Evolutionary conservation across 2,329 filamentous ascomycete genomes (phyloP).

Genomic region (Aureobasidium sp.): DNA sequence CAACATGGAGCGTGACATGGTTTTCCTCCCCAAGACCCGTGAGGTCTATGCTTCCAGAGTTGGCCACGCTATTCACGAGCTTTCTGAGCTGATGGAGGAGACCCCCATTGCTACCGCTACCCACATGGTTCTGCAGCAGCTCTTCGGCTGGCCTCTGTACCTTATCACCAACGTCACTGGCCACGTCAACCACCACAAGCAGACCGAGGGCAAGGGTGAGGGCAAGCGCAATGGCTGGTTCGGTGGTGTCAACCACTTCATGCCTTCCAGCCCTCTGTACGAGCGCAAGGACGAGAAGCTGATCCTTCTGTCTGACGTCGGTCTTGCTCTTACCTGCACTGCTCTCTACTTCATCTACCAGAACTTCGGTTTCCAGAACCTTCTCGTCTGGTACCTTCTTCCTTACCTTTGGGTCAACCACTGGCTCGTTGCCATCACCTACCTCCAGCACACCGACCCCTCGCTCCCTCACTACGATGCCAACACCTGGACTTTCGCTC

Average conservation of each 20-base stretch:
- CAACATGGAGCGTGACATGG: conserved; percentile 97
- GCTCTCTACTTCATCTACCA: conserved; percentile 63
- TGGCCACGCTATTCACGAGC: conserved; percentile 69
- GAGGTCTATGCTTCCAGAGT: conserved; percentile 70
- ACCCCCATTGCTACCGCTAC: conserved; percentile 75
- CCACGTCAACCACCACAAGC: conserved; percentile 87
- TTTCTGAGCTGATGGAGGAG: conserved; percentile 87
- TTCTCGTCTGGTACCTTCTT: conserved; percentile 89
- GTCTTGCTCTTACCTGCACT: conserved; percentile 54
- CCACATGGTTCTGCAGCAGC: conserved; percentile 74
- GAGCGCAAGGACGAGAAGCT: conserved; percentile 85
- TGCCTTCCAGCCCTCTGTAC: conserved; percentile 79
- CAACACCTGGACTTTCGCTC: conserved; percentile 84
- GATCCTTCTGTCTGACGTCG: conserved; percentile 80
- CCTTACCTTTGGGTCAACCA: conserved; percentile 98
- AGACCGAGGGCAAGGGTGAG: conserved; percentile 85
- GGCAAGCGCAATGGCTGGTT: conserved; percentile 81
- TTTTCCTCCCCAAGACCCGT: conserved; percentile 90
- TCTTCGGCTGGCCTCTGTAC: conserved; percentile 90
- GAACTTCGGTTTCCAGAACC: conserved; percentile 76
- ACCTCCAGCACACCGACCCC: conserved; percentile 93
- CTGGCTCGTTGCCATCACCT: conserved; percentile 98
- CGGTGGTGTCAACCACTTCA: conserved; percentile 90
- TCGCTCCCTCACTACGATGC: conserved; percentile 86
- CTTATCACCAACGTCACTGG: conserved; percentile 87